phyloP scores from a whole-genome alignment of 1,139 yeast genomes.

The Pichiaceae sp. region DNA sequence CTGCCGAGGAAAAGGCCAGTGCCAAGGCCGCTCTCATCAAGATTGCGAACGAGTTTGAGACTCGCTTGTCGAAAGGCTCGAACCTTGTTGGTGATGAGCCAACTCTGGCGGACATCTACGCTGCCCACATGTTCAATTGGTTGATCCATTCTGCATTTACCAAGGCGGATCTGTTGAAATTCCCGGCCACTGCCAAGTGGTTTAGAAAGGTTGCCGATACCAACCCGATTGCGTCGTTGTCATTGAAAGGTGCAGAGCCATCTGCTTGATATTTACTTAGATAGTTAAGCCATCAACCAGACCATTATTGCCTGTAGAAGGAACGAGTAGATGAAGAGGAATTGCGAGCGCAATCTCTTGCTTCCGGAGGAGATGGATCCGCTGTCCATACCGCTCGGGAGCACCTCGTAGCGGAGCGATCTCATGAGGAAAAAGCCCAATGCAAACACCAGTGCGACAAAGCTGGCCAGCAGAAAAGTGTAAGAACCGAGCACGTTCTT shows the following conservation, averaged over 20 bases:
- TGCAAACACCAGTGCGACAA: conserved; percentile 39
- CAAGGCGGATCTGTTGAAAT: conserved; percentile 29
- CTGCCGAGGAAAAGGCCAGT: conserved; percentile 10
- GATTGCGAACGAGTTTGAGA: conserved; percentile 15
- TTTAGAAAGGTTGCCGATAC: conserved; percentile 8
- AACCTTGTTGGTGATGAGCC: conserved; percentile 15
- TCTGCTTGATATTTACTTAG: too few relatives aligned
- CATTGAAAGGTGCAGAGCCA: conserved; percentile 11
- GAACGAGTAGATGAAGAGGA: conserved; percentile 78
- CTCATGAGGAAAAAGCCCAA: conserved; percentile 73
- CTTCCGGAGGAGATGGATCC: conserved; percentile 45
- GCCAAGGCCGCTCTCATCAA: conserved; percentile 10
- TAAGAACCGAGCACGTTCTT: conserved; percentile 30
- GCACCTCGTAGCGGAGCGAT: conserved; percentile 69
- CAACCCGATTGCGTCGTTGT: conserved; percentile 10
- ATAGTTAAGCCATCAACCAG: conserved; percentile 21
- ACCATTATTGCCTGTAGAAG: conserved; percentile 55
- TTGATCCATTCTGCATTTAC: conserved; percentile 34
- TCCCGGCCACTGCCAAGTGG: conserved; percentile 11
- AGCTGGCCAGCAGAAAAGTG: conserved; percentile 29
- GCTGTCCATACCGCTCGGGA: conserved; percentile 42
- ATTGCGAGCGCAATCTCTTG: conserved; percentile 73
- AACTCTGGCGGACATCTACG: conserved; percentile 25
- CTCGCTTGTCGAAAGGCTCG: conserved; percentile 17
- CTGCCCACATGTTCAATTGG: conserved; percentile 32